Evolutionary conservation across 2,329 filamentous ascomycete genomes (phyloP), one percentile per base, ranked within the genome.

Genomic region (Apiospora pterosperma): DNA sequence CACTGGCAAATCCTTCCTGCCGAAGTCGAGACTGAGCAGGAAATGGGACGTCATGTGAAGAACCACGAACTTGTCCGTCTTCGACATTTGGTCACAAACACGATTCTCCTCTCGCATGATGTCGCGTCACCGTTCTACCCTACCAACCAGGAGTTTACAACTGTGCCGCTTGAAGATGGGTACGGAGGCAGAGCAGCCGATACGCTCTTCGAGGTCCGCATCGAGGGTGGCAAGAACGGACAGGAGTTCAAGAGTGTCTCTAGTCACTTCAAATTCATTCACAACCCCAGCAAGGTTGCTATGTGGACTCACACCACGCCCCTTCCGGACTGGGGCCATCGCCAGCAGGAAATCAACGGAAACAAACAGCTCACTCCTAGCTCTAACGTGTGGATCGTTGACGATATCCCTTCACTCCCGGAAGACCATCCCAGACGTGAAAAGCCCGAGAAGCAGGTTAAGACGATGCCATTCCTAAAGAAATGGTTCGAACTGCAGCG

Each of bases 291-390:
- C 77, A 97, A 96, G 78, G 96, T 99, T 61, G 95, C 96, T 69
- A 97, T 99, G 95, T 99, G 96, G 96, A 99, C 96, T 34, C 95
- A 98, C 78, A 91, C 91, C 39, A 96, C 89, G 66, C 92, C 96
- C 61, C 87, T 99, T n/a, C 96, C 96, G 5, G 96, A 99, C 4
- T 99, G 96, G 96, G 96, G 86, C 31, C 95, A 92, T 82, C 96
- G 96, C 78, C 96, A 99, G 79, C 95, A 97, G 74, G 96, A 99
- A 77, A 97, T 99, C 83, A 99, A 99, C 78, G 96, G 96, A 66
- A 99, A 99, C 85, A 99, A 99, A 87, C 96, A 97, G 76, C 82
- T 96, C 63, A 84, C 89, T 34, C 92, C 95, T 67, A 90, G 91
- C 75, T 97, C 93, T 76, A 99, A 99, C 76, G 85, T 97, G 67